Evolutionary conservation across 305 asterid species (phyloP), one percentile per base, ranked within the genome.

Genomic region (Solanum chacoense): DNA sequence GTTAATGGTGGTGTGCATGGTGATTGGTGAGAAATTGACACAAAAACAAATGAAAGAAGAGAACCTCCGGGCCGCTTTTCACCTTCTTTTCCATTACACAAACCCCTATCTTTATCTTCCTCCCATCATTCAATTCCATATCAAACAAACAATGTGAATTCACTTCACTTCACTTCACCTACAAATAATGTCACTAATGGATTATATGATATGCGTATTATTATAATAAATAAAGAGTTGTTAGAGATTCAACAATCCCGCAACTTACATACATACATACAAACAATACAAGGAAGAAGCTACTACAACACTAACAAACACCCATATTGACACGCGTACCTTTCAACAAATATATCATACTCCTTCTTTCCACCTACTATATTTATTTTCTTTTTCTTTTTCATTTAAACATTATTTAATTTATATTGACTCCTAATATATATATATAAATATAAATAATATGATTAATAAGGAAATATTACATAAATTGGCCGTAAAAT

Each of bases 51-150:
- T 40, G 18, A 81, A 69, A 89, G 91, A 91, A 90, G 91, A 91
- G 94, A 96, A 95, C 97, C 98, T 95, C 98, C 94, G 96, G 92
- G 96, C 98, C 98, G 96, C 98, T 95, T 93, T 95, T 97, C 99
- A 96, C 99, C 99, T 97, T 96, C 99, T 96, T 97, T 96, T 97
- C 98, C 98, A 97, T 93, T 88, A 97, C 99, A 90, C 99, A 97
- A 76, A 97, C 98, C 89, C 99, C 99, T 37, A 96, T 95, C 89
- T 88, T 91, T 87, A 97, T 91, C 92, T 96, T 96, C 91, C 80
- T 86, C 88, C 89, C 93, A 31, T 88, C 89, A 75, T 34, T 94
- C 85, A 88, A 91, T 85, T 88, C 96, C 93, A 75, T 88, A 36
- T 84, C 67, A 18, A 8, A 18, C 67, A 55, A 55, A 18, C 11